phyloP scores from a whole-genome alignment of 345 rosid genomes.

The Populus simonii region DNA sequence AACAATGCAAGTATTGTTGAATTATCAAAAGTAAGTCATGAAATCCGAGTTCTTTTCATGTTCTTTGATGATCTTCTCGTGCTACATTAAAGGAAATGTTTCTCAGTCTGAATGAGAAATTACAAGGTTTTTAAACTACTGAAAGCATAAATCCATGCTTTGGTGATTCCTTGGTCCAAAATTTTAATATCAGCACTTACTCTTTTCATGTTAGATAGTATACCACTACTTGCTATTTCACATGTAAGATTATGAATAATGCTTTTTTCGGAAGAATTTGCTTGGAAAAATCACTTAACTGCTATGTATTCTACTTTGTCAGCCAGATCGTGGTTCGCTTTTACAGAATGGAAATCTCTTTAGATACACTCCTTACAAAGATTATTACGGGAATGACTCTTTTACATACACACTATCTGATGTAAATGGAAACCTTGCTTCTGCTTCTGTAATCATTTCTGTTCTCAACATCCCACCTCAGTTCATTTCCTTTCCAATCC shows the following conservation, averaged over 20 bases:
- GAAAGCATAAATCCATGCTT: neutral
- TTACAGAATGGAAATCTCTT: constrained; percentile 57
- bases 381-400: constrained; percentile 68
- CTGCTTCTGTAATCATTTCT: constrained; percentile 53
- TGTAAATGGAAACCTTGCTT: constrained; percentile 59
- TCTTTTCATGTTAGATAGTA: neutral
- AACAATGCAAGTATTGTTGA: constrained; percentile 52
- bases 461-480: constrained; percentile 80
- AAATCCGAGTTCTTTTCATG: neutral
- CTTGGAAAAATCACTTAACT: constrained; percentile 6
- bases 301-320: constrained; percentile 21
- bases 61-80: neutral
- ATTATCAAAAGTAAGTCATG: constrained; percentile 56
- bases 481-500: constrained; percentile 60
- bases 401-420: constrained; percentile 64
- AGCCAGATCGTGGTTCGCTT: constrained; percentile 87
- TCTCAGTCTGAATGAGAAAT: neutral
- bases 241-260: neutral
- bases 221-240: neutral
- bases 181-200: neutral
- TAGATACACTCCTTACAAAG: constrained; percentile 77
- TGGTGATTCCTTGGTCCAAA: neutral
- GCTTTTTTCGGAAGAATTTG: neutral
- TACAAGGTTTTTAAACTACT: neutral
- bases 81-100: neutral